Base-by-base conservation (phyloP, 2,329 filamentous ascomycete genomes). In the Endothia cerciana region DNA sequence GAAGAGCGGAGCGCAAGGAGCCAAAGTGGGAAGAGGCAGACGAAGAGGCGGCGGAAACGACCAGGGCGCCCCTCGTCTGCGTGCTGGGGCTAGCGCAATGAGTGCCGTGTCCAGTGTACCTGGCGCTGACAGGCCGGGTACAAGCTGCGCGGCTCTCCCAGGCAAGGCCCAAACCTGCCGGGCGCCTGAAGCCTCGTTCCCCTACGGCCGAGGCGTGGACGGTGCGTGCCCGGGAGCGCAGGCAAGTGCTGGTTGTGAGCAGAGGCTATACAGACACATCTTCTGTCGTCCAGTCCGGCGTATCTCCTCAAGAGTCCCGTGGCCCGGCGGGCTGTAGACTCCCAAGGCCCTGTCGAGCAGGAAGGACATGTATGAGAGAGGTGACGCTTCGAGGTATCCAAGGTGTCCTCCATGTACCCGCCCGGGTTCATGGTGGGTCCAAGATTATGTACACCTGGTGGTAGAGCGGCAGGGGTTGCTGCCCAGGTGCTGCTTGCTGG, bases 31-130 rank as follows among this genome's bases (percentile, higher is more conserved):
- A 38, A 64, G 57, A 64, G 62, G 56, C 55, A 65, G 65, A 51
- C 55, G 55, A 40, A 65, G 63, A 62, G 63, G 65, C 65, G 65
- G 65, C 65, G 65, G 65, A 65, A 58, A 67, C 65, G 64, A 59
- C 59, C 63, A 65, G 65, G 60, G 65, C 58, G 28, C 65, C 65
- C 65, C 65, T 67, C 65, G 65, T 41, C 63, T 65, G 63, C 59
- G 33, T 63, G 60, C 60, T 60, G 64, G 55, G n/a, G 41, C 64
- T 67, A 67, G 65, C 65, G 65, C 61, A 60, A 65, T 65, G 57
- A 64, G 65, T 62, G 64, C 63, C 65, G 65, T 60, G 63, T 65
- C 38, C 51, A 56, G 43, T 62, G 65, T 67, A 67, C 65, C 53
- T 58, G 38, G 58, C 36, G 43, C 19, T 55, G 45, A 33, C 45